Base-by-base conservation (phyloP, 257 asterid species). In the Ehretia macrophylla region DNA sequence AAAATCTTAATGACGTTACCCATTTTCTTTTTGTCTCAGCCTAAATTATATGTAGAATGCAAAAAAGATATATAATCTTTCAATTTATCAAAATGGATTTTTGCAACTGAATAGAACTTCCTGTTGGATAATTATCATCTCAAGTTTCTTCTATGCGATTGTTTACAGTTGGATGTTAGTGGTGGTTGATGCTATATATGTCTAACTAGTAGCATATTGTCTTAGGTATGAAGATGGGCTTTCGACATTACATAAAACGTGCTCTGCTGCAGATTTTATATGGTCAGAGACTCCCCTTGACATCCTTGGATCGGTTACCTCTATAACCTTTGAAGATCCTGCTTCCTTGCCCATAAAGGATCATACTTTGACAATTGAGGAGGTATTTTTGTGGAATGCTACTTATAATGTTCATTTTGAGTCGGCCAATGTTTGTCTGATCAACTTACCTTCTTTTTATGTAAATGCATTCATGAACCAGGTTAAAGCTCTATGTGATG, bases 191-290 rank as follows among this genome's bases (percentile, higher is more conserved):
- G 52, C 8, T 35, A 14, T 21, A 22, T 2, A 17, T 51, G 32
- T 50, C 18, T 12, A 17, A 38, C 58, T 35, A 45, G 14, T 14
- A 11, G 18, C n/a, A 10, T 63, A 20, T 11, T 46, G 20, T 51
- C 66, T 52, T 75, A 93, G 99, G 62, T 93, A 93, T 32, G 99
- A 93, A 74, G 96, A 93, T 52, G 99, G 97, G 39, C 88, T 72
- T 66, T 81, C 96, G 56, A 79, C 79, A 12, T 63, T 82, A 79
- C 79, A 95, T 68, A 93, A 89, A 78, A 77, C 78, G 57, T 77
- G 76, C 69, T 64, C 88, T 21, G 99, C 96, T 45, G 78, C 87
- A 17, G 88, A 86, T 56, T 93, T 93, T 70, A 71, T 93, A 55
- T 83, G 81, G 87, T 85, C 90, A 10, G 88, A 79, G 17, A 18